These are phyloP conservation scores for Amesomyces nigricolor DNA, from an alignment of 2,329 filamentous ascomycete species.

Conservation along the genomic window DNA sequence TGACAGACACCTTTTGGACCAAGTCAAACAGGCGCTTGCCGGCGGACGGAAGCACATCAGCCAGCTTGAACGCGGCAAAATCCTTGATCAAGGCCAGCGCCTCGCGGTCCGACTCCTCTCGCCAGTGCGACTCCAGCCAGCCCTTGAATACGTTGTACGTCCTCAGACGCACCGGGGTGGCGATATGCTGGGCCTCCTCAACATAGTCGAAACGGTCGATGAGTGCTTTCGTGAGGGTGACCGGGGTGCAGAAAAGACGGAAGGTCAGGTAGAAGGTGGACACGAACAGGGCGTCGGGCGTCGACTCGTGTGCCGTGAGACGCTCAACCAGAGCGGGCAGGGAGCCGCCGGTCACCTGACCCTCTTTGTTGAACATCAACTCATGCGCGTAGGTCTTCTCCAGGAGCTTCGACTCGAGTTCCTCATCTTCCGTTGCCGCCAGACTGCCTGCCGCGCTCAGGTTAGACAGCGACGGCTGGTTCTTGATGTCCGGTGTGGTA, in stretches of 20 bases:
- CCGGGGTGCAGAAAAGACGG: slow-evolving; percentile 79
- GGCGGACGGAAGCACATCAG: slow-evolving; percentile 64
- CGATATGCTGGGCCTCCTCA: slow-evolving; percentile 66
- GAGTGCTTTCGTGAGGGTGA: slow-evolving; percentile 72
- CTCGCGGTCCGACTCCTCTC: slow-evolving; percentile 69
- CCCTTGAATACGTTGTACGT: slow-evolving; percentile 97
- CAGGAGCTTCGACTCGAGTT: slow-evolving; percentile 77
- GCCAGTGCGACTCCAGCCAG: slow-evolving; percentile 96
- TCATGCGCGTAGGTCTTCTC: slow-evolving; percentile 90
- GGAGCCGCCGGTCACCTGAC: slow-evolving; percentile 88
- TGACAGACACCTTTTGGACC: slow-evolving; percentile 66
- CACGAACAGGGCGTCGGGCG: slow-evolving; percentile 85
- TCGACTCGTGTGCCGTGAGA: slow-evolving; percentile 86
- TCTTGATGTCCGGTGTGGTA: slow-evolving; percentile 71
- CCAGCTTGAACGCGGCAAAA: slow-evolving; percentile 73
- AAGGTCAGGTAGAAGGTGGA: slow-evolving; percentile 96
- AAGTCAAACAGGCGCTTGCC: slow-evolving; percentile 77
- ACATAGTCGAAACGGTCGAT: slow-evolving; percentile 91
- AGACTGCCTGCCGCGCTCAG: slow-evolving; percentile 62
- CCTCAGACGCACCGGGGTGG: slow-evolving; percentile 75
- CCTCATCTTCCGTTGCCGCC: slow-evolving; percentile 68
- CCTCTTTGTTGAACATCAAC: slow-evolving; percentile 88
- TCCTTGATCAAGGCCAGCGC: slow-evolving; percentile 70
- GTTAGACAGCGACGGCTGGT: slow-evolving; percentile 60
- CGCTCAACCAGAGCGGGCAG: slow-evolving; percentile 89